Evolutionary conservation across 805 yeast genomes (phyloP).

Genomic region (Saccharomyces jurei): DNA sequence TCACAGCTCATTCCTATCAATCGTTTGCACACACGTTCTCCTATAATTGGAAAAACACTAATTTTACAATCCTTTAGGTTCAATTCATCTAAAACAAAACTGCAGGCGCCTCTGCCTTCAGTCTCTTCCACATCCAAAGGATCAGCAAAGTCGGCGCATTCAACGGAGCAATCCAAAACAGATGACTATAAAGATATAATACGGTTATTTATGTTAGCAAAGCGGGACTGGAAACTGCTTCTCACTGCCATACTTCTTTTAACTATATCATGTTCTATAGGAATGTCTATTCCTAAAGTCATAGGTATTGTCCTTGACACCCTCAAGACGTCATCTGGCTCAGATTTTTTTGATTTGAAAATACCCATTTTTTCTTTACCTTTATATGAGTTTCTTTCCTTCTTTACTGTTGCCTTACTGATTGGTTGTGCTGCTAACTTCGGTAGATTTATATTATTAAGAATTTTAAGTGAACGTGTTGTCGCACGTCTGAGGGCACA

Average conservation of each 20-base stretch:
- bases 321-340: constrained; percentile 14
- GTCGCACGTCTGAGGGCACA: constrained; percentile 77
- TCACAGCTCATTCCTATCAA: neutral
- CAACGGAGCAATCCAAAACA: neutral
- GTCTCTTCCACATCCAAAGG: neutral
- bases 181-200: constrained; percentile 32
- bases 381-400: constrained; percentile 46
- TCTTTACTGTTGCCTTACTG: constrained; percentile 49
- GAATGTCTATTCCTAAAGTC: constrained; percentile 47
- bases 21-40: neutral
- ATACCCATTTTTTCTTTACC: constrained; percentile 5
- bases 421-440: constrained; percentile 66
- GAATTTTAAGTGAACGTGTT: constrained; percentile 72
- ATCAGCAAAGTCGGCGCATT: constrained; percentile 1
- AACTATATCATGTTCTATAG: constrained; percentile 40
- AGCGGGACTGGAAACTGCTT: constrained; percentile 39
- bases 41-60: neutral
- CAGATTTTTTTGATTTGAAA: neutral
- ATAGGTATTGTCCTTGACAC: constrained; percentile 51
- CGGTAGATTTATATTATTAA: constrained; percentile 48
- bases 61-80: neutral
- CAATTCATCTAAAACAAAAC: neutral
- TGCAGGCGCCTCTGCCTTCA: neutral
- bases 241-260: constrained; percentile 37
- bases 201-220: constrained; percentile 37